Conservation (phyloP, 169 alveolate species). For the Plasmodium gaboni region DNA sequence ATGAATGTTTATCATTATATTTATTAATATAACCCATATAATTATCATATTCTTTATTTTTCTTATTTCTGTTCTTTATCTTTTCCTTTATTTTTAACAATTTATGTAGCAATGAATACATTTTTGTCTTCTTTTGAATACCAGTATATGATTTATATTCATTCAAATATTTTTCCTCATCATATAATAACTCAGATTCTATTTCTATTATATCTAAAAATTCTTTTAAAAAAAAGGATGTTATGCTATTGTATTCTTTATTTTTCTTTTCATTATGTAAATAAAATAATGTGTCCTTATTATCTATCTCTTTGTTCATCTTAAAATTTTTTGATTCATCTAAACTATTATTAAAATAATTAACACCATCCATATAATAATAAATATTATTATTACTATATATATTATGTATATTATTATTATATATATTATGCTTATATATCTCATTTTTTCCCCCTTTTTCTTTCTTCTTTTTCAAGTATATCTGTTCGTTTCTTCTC, state of each 20-base stretch:
- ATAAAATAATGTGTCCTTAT: not conserved
- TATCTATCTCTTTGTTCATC: not conserved
- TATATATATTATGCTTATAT: not conserved
- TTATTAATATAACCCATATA: no score
- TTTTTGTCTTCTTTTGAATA: not conserved
- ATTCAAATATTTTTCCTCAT: constrained; percentile 12
- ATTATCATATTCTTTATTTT: no score
- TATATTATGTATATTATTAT: not conserved
- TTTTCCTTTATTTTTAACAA: not conserved
- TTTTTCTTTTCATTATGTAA: constrained; percentile 14
- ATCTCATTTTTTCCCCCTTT: not conserved
- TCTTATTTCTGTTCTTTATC: not conserved
- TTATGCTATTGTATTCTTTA: constrained; percentile 7
- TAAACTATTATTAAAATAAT: not conserved
- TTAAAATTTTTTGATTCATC: no score
- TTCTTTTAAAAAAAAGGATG: constrained; percentile 19
- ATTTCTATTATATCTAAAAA: constrained; percentile 21
- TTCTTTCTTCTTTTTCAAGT: not conserved
- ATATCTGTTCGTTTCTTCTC: constrained; percentile 4
- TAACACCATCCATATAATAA: not conserved
- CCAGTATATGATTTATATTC: not conserved
- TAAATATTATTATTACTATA: not conserved
- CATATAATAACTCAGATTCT: constrained; percentile 18
- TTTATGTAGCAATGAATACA: not conserved
- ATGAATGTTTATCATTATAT: not conserved